Base-by-base conservation (phyloP, 768 basidiomycete genomes). In the Thelephora ganbajun region DNA sequence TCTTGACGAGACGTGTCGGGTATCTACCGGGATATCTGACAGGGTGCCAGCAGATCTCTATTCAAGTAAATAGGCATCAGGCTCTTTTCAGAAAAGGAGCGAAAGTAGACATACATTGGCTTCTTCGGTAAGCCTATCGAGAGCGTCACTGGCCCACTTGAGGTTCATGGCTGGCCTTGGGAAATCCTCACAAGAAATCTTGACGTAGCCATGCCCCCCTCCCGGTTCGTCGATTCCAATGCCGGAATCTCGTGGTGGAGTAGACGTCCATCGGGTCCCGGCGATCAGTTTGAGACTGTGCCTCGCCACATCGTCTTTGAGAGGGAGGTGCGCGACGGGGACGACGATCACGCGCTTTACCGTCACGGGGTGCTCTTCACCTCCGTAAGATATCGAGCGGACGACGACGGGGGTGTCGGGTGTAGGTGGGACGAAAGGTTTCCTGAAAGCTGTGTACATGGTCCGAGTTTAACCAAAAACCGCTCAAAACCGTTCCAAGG, bases 241-340 rank as follows among this genome's bases (percentile, higher is more conserved):
- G 1, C 89, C 88, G 33, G 79, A 73, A 53, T 87, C 80, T 13
- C 72, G 65, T 2, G 85, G 86, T 19, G 84, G 78, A 33, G 75
- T 70, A 13, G 77, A 78, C 6, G 81, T 76, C 91, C 90, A 98
- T 48, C 94, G 71, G 20, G 84, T 69, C 11, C 93, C 94, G 14
- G 94, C 88, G 34, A 99, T 71, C 2, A 98, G 70, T 59, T 90
- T 87, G 58, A 93, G 68, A 62, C 85, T 89, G 65, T 94, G 88
- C 9, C 80, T 61, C 5, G 89, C 84, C 18, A 66, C 63, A n/a
- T 75, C 69, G 45, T 69, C 61, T 35, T 66, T 68, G 54, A 97
- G 66, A 0, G 88, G 81, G 37, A 97, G 71, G 11, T 72, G 63
- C 50, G 84, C 71, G 34, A 97, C 77, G 12, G 89, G 75, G 11